Evolutionary conservation across 106 monocot genomes (phyloP).

Genomic region (Ottelia alismoides): DNA sequence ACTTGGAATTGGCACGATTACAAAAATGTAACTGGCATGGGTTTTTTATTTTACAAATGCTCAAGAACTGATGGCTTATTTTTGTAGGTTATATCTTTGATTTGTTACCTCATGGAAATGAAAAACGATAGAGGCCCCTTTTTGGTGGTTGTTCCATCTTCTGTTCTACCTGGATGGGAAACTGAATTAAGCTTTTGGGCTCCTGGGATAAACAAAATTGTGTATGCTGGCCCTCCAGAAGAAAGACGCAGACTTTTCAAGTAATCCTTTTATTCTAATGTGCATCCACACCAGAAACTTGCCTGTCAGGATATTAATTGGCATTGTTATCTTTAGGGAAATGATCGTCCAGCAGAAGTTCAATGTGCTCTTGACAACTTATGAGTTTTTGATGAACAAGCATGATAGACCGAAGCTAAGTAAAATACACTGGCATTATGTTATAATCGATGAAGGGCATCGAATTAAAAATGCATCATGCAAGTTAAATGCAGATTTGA

Average conservation of each 20-base stretch:
- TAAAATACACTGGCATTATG: constrained; percentile 97
- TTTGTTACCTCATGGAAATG: constrained; percentile 93
- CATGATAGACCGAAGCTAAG: constrained; percentile 97
- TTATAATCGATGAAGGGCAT: constrained; percentile 99
- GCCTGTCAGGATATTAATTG: background rate
- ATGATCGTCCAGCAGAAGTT: constrained; percentile 84
- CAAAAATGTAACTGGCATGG: too few species aligned
- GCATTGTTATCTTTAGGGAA: constrained; percentile 48
- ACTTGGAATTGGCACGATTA: background rate
- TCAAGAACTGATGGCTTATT: background rate
- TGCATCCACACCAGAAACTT: background rate
- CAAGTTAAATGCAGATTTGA: constrained; percentile 98
- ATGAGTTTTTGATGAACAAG: constrained; percentile 99
- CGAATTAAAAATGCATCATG: constrained; percentile 99
- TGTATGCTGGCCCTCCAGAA: constrained; percentile 89
- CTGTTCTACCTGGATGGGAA: constrained; percentile 94
- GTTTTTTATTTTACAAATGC: too few species aligned
- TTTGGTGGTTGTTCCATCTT: constrained; percentile 94
- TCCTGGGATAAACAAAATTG: constrained; percentile 75
- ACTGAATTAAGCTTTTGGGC: constrained; percentile 92
- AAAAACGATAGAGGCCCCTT: constrained; percentile 99
- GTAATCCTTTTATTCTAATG: constrained; percentile 23
- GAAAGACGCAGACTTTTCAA: constrained; percentile 88
- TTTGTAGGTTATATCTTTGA: constrained; percentile 85
- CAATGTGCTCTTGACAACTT: constrained; percentile 96